phyloP scores from a whole-genome alignment of 2,329 filamentous ascomycete genomes.

The Penicillium sp. region DNA sequence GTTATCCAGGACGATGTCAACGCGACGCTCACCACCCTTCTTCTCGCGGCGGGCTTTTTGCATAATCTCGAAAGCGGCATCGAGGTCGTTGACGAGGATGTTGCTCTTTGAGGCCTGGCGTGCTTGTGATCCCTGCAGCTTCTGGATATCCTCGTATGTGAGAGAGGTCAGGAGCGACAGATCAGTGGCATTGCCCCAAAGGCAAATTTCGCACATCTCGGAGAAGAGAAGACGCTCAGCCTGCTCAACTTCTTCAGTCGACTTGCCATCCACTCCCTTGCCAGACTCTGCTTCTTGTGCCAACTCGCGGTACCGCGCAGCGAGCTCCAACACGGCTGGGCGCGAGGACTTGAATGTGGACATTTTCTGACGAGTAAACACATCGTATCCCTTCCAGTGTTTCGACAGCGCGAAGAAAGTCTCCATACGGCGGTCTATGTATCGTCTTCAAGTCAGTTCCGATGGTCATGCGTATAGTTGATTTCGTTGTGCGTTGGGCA shows the following conservation, averaged over 20 bases:
- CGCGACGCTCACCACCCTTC: conserved; percentile 61
- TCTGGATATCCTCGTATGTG: conserved; percentile 93
- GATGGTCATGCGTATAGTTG: neutral
- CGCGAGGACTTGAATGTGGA: conserved; percentile 88
- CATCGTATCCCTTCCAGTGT: conserved; percentile 85
- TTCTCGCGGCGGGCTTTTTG: conserved; percentile 49
- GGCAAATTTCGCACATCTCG: conserved; percentile 93
- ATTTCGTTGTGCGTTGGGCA: conserved; percentile 7
- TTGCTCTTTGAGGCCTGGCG: conserved; percentile 85
- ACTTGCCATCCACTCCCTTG: conserved; percentile 37
- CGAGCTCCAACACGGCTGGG: conserved; percentile 76
- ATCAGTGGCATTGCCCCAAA: conserved; percentile 97
- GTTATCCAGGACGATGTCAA: conserved; percentile 96
- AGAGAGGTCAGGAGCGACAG: conserved; percentile 83
- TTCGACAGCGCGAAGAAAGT: conserved; percentile 69
- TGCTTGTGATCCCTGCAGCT: conserved; percentile 82
- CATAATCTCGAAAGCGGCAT: conserved; percentile 54
- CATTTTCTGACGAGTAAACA: conserved; percentile 86
- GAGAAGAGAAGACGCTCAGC: conserved; percentile 74
- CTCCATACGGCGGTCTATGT: conserved; percentile 63
- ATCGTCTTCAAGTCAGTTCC: conserved; percentile 19
- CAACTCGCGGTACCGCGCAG: conserved; percentile 70
- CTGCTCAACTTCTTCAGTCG: conserved; percentile 51
- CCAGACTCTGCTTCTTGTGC: conserved; percentile 60
- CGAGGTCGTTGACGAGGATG: conserved; percentile 82